Base-by-base conservation (phyloP, 345 rosid species). In the Laguncularia racemosa region DNA sequence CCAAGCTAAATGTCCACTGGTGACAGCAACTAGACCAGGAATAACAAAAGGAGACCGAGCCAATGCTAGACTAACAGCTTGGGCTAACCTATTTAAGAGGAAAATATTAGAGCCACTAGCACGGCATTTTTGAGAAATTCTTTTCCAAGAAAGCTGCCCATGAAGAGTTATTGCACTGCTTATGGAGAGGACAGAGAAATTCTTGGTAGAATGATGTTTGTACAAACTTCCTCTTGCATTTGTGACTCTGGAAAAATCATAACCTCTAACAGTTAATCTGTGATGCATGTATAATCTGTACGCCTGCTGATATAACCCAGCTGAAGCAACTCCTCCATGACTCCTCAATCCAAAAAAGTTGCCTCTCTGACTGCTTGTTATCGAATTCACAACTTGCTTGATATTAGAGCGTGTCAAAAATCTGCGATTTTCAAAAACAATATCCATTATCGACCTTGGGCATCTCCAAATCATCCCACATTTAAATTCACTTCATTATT, bases 31-130 rank as follows among this genome's bases (percentile, higher is more conserved):
- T 20, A 80, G 48, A 64, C 96, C 72, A 0, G 97, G 89, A 52
- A 85, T 58, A 17, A 90, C 20, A 7, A 87, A 67, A 14, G 65
- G 90, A 0, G 95, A 81, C 46, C 85, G 88, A 1, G 84, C 75
- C 74, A 90, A 58, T 40, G 95, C 88, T 69, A 88, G 81, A 71
- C 81, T 74, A 16, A 87, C 75, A 0, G 91, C 97, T 72, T 88
- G 95, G 60, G 96, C 91, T 40, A 84, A 61, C 68, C 61, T 84
- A 66, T 72, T 74, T 49, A 88, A 33, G 16, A 48, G 65, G 19
- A 82, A 79, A 28, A 75, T 74, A 50, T 63, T 57, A 50, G 26
- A 66, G 14, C 63, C 62, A 48, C 63, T 43, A 11, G 63, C 50
- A 81, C 62, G 74, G 54, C 73, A 76, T 57, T 73, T 80, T 17